Conservation (phyloP, 306 rosid species). For the Medicago arabica region DNA sequence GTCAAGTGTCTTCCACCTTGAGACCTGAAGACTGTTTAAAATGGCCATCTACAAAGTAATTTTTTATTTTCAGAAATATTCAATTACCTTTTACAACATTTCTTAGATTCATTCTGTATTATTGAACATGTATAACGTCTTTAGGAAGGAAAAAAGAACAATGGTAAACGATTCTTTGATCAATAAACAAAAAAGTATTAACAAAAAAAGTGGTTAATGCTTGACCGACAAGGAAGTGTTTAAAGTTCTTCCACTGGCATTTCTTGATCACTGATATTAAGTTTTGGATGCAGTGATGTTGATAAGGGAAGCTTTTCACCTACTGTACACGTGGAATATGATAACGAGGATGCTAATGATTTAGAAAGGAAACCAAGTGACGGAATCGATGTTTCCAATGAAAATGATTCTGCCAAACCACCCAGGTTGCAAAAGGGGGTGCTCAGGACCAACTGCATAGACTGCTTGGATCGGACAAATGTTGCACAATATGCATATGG, state of each 20-base stretch:
- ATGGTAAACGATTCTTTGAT: not conserved
- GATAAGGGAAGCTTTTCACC: slow-evolving; percentile 41
- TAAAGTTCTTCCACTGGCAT: slow-evolving; percentile 13
- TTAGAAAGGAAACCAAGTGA: slow-evolving; percentile 50
- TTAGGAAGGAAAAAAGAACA: slow-evolving; percentile 29
- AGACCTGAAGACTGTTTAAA: slow-evolving; percentile 52
- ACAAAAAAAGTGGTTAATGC: slow-evolving; percentile 35
- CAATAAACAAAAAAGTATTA: slow-evolving; percentile 10
- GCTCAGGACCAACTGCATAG: slow-evolving; percentile 95
- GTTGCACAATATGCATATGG: slow-evolving; percentile 98
- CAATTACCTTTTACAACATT: slow-evolving; percentile 16
- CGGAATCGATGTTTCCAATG: slow-evolving; percentile 50
- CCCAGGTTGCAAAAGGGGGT: slow-evolving; percentile 81
- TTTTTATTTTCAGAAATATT: slow-evolving; percentile 37
- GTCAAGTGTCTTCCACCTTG: slow-evolving; percentile 68
- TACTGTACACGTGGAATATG: slow-evolving; percentile 14
- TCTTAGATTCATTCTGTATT: not conserved
- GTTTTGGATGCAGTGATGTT: slow-evolving; percentile 47
- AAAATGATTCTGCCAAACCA: slow-evolving; percentile 49
- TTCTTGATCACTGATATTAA: slow-evolving; percentile 38
- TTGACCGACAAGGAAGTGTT: slow-evolving; percentile 25
- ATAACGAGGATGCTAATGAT: slow-evolving; percentile 54
- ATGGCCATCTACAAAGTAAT: slow-evolving; percentile 66
- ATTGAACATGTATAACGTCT: slow-evolving; percentile 5
- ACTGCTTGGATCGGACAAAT: slow-evolving; percentile 98